Percentiles rank a stretch among this genome's conserved stretches.
Conservation (phyloP, 495 filamentous ascomycete species). For the Lasiosphaeris hirsuta region DNA sequence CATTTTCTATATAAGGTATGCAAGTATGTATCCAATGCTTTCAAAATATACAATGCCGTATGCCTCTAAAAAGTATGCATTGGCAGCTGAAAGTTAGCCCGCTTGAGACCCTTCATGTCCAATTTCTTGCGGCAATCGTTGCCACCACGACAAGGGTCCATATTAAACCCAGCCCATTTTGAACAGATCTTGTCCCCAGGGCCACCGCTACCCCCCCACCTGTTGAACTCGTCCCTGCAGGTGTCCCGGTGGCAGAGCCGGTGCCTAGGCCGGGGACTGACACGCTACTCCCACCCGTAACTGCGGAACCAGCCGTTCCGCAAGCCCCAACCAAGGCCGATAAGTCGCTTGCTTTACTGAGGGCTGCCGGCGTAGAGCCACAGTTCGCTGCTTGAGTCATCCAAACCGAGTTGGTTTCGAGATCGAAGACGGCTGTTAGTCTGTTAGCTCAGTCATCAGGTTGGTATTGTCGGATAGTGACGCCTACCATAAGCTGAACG, state of each 20-base stretch:
- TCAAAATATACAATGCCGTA: neutral
- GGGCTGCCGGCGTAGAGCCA: slow-evolving; percentile 36
- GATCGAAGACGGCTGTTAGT: slow-evolving; percentile 45
- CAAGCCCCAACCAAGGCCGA: slow-evolving; percentile 21
- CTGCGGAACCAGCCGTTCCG: slow-evolving; percentile 5
- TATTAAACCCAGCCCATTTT: neutral
- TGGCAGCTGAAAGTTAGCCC: too few relatives aligned
- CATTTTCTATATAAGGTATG: neutral
- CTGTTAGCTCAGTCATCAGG: neutral
- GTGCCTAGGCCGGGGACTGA: slow-evolving; percentile 3
- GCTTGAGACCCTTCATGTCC: neutral
- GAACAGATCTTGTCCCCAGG: neutral
- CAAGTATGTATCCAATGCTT: neutral
- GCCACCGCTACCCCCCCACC: neutral
- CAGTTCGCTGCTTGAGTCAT: slow-evolving; percentile 46
- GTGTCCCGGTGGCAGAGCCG: neutral
- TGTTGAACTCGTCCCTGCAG: neutral
- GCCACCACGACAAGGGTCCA: neutral
- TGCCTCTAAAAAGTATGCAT: neutral
- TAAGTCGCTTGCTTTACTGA: slow-evolving; percentile 23
- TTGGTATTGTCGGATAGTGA: neutral
- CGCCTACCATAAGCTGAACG: slow-evolving; percentile 72
- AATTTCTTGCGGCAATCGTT: neutral
- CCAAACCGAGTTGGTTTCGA: slow-evolving; percentile 42
- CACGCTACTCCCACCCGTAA: slow-evolving; percentile 10